phyloP scores from a whole-genome alignment of 2,329 filamentous ascomycete genomes.

The Colletotrichum higginsianum region DNA sequence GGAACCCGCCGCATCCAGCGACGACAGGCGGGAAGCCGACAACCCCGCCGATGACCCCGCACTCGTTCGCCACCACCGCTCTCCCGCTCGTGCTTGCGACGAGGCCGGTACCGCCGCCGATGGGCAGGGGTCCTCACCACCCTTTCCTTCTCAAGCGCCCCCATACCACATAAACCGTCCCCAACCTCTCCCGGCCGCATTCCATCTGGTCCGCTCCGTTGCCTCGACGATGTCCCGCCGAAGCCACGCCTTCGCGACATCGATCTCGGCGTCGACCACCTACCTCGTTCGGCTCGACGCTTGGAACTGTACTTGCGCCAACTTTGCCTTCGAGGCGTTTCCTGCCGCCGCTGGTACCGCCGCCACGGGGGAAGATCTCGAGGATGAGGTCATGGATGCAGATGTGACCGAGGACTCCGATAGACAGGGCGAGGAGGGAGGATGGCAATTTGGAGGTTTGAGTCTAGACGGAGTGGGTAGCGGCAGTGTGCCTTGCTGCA shows the following conservation, averaged over 20 bases:
- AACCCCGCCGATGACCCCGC: slow-evolving; percentile 23
- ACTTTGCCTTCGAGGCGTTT: slow-evolving; percentile 83
- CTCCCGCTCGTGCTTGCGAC: slow-evolving; percentile 8
- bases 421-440: slow-evolving; percentile 19
- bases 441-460: slow-evolving; percentile 66
- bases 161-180: slow-evolving; percentile 2
- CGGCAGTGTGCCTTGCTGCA: slow-evolving; percentile 75
- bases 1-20: slow-evolving; percentile 1
- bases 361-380: background rate
- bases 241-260: slow-evolving; percentile 46
- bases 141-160: background rate
- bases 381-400: slow-evolving; percentile 39
- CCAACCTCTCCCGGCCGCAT: slow-evolving; percentile 41
- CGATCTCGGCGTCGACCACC: slow-evolving; percentile 38
- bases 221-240: slow-evolving; percentile 50
- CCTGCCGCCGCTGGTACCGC: slow-evolving; percentile 50
- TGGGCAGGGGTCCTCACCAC: background rate
- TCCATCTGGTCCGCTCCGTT: slow-evolving; percentile 78
- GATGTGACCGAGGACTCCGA: slow-evolving; percentile 32
- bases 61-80: slow-evolving; percentile 5
- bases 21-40: background rate
- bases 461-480: slow-evolving; percentile 54
- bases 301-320: slow-evolving; percentile 94
- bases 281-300: slow-evolving; percentile 82
- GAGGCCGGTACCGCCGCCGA: background rate